Conservation (phyloP, 768 basidiomycete genomes). For the Russula sp. region DNA sequence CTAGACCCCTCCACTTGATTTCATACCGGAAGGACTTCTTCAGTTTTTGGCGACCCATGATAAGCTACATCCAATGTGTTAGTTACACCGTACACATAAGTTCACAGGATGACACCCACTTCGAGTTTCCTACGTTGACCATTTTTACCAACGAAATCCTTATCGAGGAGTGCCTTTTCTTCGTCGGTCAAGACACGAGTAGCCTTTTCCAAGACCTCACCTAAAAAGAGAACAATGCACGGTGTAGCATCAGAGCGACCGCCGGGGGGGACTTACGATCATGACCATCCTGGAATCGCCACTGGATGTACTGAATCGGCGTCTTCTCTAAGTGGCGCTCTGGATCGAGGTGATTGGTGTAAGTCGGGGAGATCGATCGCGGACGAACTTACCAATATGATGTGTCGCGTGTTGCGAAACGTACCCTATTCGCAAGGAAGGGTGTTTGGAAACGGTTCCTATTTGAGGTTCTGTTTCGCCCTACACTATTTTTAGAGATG, state of each 20-base stretch:
- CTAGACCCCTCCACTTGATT: slow-evolving; percentile 77
- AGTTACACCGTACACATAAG: slow-evolving; percentile 11
- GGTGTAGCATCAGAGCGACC: slow-evolving; percentile 12
- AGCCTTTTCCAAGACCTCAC: slow-evolving; percentile 85
- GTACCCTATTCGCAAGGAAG: slow-evolving; percentile 88
- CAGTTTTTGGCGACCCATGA: slow-evolving; percentile 94
- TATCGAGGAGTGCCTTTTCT: slow-evolving; percentile 71
- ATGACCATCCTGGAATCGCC: slow-evolving; percentile 98
- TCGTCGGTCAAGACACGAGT: slow-evolving; percentile 88
- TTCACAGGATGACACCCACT: slow-evolving; percentile 36
- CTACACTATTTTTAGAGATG: slow-evolving; percentile 32
- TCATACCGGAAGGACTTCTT: slow-evolving; percentile 96
- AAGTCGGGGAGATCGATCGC: slow-evolving; percentile 3
- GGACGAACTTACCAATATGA: slow-evolving; percentile 62
- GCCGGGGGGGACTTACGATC: slow-evolving; percentile 61
- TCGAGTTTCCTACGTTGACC: slow-evolving; percentile 89
- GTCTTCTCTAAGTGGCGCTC: slow-evolving; percentile 95
- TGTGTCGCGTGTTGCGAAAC: slow-evolving; percentile 98
- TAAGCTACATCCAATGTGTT: slow-evolving; percentile 41
- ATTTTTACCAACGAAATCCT: slow-evolving; percentile 87
- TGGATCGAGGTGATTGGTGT: slow-evolving; percentile 28
- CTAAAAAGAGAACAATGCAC: slow-evolving; percentile 33
- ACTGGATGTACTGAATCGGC: slow-evolving; percentile 94
- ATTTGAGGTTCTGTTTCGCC: slow-evolving; percentile 91
- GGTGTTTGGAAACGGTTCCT: slow-evolving; percentile 91